Evolutionary conservation across 352 stramenopile genomes (phyloP).

Genomic region (Globisporangium sylvaticum): DNA sequence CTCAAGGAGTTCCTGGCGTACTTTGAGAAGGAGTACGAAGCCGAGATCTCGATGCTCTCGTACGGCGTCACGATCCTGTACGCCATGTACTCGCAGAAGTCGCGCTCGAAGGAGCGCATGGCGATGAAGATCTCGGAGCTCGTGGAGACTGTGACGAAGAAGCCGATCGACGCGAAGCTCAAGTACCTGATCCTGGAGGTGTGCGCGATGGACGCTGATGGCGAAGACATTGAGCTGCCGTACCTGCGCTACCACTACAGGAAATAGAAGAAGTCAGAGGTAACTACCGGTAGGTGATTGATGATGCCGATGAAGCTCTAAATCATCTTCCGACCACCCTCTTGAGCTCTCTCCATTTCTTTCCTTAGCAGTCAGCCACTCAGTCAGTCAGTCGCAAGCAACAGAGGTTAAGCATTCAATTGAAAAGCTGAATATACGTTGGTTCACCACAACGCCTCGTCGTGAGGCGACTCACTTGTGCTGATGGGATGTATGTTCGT

Average conservation of each 20-base stretch:
- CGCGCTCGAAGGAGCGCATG: slow-evolving; percentile 92
- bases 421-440: background rate
- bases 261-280: slow-evolving; percentile 18
- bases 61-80: slow-evolving; percentile 93
- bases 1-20: slow-evolving; percentile 94
- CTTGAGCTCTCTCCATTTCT: background rate
- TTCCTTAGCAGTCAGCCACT: background rate
- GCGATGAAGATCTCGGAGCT: slow-evolving; percentile 96
- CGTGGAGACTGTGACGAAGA: slow-evolving; percentile 95
- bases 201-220: slow-evolving; percentile 94
- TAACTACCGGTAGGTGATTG: background rate
- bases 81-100: slow-evolving; percentile 87
- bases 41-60: slow-evolving; percentile 98
- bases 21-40: slow-evolving; percentile 95
- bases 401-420: background rate
- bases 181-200: slow-evolving; percentile 97
- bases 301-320: background rate
- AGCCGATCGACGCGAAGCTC: slow-evolving; percentile 91
- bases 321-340: background rate
- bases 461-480: background rate
- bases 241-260: slow-evolving; percentile 91
- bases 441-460: background rate
- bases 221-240: slow-evolving; percentile 95
- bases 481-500: background rate
- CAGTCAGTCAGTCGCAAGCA: background rate